Base-by-base conservation (phyloP, 306 rosid genomes). In the Castanospermum australe region DNA sequence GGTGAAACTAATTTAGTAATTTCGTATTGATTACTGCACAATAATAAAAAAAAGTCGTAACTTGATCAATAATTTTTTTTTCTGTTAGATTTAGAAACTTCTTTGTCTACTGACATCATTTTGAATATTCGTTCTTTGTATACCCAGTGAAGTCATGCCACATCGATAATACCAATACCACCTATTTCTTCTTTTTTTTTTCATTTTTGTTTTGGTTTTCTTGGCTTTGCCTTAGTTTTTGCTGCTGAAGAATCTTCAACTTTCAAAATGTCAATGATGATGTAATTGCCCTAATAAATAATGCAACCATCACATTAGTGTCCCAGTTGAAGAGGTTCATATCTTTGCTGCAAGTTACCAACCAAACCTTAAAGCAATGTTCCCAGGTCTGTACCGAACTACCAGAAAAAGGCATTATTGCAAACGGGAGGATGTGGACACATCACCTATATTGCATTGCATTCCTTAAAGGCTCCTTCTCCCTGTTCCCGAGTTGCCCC, bases 381-480 rank as follows among this genome's bases (percentile, higher is more conserved):
- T 48, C 62, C 32, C 14, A 51, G 48, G 45, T 10, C 65, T 45
- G 61, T 24, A 81, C 57, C 70, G 6, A 85, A 77, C 78, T 13
- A 85, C 77, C 83, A 73, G 83, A 77, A 81, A 81, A 77, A 48
- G 13, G 10, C 61, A 77, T 85, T 5, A 81, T 77, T 71, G 35
- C 78, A 71, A 32, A 64, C 8, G 38, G 55, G n/a, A 73, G 20
- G 83, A 81, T 59, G 69, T 74, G 50, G 88, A 77, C 85, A 1
- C 30, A 4, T 59, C 71, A 85, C 83, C 83, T 10, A 38, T 81
- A 65, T 32, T 67, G 57, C 56, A 18, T 83, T 85, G 88, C 88
- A 77, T 81, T 51, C 83, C 88, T 84, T 84, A 45, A 85, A 85
- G 81, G 81, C 77, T 67, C 73, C 57, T 64, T 21, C 78, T 55